Conservation (phyloP, 1,139 yeast species). For the Diutina ranongensis region DNA sequence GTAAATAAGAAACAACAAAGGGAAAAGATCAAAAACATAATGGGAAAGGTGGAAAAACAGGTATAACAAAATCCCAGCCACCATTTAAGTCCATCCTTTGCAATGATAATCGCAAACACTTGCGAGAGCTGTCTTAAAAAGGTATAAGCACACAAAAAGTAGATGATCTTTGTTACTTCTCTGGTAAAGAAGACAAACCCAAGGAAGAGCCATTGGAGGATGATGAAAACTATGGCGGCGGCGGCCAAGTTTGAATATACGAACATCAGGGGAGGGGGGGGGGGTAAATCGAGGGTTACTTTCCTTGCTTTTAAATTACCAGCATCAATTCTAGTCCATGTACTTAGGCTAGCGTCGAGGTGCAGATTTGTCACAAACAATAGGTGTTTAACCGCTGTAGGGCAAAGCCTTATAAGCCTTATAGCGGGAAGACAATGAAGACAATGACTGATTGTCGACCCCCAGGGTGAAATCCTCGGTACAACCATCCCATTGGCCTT, state of each 20-base stretch:
- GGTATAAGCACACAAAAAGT: constrained; percentile 1
- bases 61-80: constrained; percentile 2
- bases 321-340: too few relatives aligned
- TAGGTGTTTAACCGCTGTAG: too few relatives aligned
- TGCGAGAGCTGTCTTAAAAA: not conserved
- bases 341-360: too few relatives aligned
- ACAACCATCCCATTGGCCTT: too few relatives aligned
- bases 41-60: not conserved
- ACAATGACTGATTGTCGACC: too few relatives aligned
- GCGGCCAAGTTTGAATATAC: not conserved
- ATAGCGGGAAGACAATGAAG: too few relatives aligned
- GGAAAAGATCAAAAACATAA: constrained; percentile 2
- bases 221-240: constrained; percentile 4
- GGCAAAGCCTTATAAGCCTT: too few relatives aligned
- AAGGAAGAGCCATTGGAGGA: not conserved
- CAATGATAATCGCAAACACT: not conserved
- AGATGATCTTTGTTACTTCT: constrained; percentile 2
- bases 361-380: too few relatives aligned
- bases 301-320: not conserved
- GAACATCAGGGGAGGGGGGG: not conserved
- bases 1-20: not conserved
- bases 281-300: too few relatives aligned
- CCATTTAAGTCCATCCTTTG: constrained; percentile 4
- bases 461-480: too few relatives aligned
- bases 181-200: constrained; percentile 1